Conservation (phyloP, 805 yeast species). For the Metschnikowia arizonensis region DNA sequence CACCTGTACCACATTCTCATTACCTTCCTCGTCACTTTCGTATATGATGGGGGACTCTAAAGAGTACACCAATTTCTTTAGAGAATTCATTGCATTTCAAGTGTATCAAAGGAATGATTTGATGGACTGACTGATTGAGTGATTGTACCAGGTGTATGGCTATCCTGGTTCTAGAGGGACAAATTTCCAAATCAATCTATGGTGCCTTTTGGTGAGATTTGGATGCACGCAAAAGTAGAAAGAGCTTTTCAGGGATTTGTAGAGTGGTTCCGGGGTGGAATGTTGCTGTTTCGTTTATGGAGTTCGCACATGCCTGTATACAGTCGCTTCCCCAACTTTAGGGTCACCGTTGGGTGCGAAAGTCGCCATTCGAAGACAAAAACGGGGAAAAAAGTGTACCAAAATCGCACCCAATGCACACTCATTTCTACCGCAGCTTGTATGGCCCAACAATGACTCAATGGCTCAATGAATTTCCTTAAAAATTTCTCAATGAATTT, state of each 20-base stretch:
- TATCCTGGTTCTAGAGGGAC: neutral
- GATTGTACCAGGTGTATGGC: too few species aligned
- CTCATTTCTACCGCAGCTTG: neutral
- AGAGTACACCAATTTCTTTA: conserved; percentile 17
- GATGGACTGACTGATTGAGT: neutral
- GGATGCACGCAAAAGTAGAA: neutral
- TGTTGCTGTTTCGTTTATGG: conserved; percentile 6
- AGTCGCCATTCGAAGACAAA: neutral
- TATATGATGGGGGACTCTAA: conserved; percentile 6
- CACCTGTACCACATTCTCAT: neutral
- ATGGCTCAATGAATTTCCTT: too few species aligned
- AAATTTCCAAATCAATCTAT: neutral
- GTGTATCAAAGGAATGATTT: neutral
- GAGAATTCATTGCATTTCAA: conserved; percentile 18
- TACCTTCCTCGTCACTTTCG: conserved; percentile 1
- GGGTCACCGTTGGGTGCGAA: conserved; percentile 5
- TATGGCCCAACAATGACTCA: neutral
- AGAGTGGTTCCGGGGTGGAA: neutral
- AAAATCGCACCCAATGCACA: neutral
- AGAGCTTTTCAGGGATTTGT: neutral
- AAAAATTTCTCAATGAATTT: too few species aligned
- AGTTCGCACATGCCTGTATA: conserved; percentile 3
- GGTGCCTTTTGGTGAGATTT: neutral
- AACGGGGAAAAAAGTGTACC: neutral
- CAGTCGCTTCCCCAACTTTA: conserved; percentile 3